Evolutionary conservation across 371 early-diverging fungal species (phyloP).

Genomic region (Actinomortierella wolfii): DNA sequence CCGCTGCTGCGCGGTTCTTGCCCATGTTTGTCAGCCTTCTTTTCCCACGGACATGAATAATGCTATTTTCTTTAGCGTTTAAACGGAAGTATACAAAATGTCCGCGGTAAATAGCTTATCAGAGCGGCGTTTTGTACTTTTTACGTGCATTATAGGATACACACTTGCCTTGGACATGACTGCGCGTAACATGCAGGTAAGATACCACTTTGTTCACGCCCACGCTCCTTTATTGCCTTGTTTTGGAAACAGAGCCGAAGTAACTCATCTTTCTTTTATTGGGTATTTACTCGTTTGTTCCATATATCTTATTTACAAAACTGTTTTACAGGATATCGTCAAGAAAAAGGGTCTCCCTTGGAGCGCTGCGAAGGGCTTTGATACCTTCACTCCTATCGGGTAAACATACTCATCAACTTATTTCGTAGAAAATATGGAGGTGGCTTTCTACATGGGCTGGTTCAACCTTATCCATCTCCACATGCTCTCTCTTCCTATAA

Average conservation of each 20-base stretch:
- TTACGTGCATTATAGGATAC: slow-evolving; percentile 78
- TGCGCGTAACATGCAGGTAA: slow-evolving; percentile 82
- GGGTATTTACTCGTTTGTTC: too few species aligned
- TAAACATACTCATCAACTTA: too few species aligned
- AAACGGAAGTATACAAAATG: too few species aligned
- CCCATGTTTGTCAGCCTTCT: background rate
- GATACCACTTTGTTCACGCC: background rate
- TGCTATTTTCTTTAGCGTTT: background rate
- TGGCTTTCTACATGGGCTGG: background rate
- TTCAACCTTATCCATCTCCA: background rate
- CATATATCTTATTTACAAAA: background rate
- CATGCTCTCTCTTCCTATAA: slow-evolving; percentile 16
- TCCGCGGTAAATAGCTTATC: too few species aligned
- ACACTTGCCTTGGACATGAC: slow-evolving; percentile 93
- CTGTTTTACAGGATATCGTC: slow-evolving; percentile 54
- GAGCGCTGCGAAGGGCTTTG: slow-evolving; percentile 94
- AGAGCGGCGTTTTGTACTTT: too few species aligned
- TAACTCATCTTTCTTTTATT: too few species aligned
- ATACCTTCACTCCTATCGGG: slow-evolving; percentile 93
- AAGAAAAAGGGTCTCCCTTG: slow-evolving; percentile 89
- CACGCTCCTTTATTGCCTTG: too few species aligned
- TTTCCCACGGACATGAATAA: too few species aligned
- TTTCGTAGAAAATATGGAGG: background rate
- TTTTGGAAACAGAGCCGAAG: too few species aligned
- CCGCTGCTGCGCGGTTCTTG: too few species aligned